Base-by-base conservation (phyloP, 2,329 filamentous ascomycete genomes). In the Phaeoacremonium minimum region DNA sequence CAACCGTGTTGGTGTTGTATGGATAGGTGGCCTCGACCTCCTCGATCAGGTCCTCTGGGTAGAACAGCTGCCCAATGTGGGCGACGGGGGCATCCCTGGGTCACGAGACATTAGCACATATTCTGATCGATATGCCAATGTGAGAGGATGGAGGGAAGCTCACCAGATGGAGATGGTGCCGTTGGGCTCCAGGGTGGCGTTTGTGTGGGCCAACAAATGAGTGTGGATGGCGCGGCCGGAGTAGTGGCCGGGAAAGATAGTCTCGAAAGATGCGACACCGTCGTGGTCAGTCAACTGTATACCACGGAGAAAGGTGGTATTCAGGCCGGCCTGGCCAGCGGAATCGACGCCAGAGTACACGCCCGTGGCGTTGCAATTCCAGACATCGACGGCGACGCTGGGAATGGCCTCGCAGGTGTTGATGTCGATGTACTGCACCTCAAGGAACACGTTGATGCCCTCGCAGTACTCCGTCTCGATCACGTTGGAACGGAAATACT, bases 391-490 rank as follows among this genome's bases (percentile, higher is more conserved):
- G 28, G 56, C 63, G 8, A 60, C 57, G 15, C 57, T 47, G 2
- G 61, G 59, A 11, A 71, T 50, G 14, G 65, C 60, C 42, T 64
- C 56, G 49, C 68, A 71, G 9, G 66, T 71, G 43, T 64, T 64
- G 35, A 66, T 18, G 15, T 43, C 41, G 14, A 43, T 37, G 16
- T 43, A 43, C 28, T 43, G 56, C 41, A 72, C 7, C 69, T 43
- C 41, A 15, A 43, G 49, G 36, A 63, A 64, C 7, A 72, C 29
- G 18, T 65, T 60, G 13, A 73, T 52, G 32, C 69, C 69, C 8
- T 58, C 53, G 30, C 44, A 49, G 29, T 28, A 56, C 43, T 64
- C 43, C 4, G 49, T 36, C 37, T 73, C 67, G 38, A 60, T 62
- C 41, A 73, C 57, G 42, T 73, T 61, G 28, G 58, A 51, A 30